A percentile compares a stretch with the other conserved stretches of the same genome.
Conservation (phyloP, 129 eudicot genomes). For the Chrysanthemum seticuspe region DNA sequence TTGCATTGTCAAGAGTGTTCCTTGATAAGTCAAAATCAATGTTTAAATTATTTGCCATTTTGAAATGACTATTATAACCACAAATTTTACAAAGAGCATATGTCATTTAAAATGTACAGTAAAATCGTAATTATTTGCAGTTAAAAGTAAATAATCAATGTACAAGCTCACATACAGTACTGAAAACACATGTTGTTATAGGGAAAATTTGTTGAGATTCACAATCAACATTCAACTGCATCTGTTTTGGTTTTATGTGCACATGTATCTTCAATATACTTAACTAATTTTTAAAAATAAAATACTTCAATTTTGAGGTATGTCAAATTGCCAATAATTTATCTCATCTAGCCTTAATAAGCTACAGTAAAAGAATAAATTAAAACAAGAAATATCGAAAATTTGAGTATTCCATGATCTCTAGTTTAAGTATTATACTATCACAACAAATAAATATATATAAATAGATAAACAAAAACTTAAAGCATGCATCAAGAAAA, state of each 20-base stretch:
- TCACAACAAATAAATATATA: neutral
- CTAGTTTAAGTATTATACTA: neutral
- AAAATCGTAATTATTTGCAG: no score
- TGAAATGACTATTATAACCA: no score
- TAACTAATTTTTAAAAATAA: neutral
- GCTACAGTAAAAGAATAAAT: neutral
- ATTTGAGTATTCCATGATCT: neutral
- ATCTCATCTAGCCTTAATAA: slow-evolving; percentile 1
- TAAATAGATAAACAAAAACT: no score
- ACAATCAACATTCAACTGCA: slow-evolving; percentile 11
- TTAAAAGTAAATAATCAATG: no score
- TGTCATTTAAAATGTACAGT: no score
- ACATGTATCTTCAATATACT: slow-evolving; percentile 22
- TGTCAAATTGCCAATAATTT: neutral
- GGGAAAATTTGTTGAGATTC: neutral
- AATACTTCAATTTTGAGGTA: neutral
- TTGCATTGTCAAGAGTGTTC: no score
- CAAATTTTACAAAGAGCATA: no score
- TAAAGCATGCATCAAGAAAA: no score
- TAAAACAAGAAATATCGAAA: no score
- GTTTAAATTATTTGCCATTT: no score
- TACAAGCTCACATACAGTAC: neutral
- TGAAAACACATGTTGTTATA: no score
- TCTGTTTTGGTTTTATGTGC: slow-evolving; percentile 20
- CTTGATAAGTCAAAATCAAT: no score